Base-by-base conservation (phyloP, 2,329 filamentous ascomycete species). In the Neoscytalidium dimidiatum region DNA sequence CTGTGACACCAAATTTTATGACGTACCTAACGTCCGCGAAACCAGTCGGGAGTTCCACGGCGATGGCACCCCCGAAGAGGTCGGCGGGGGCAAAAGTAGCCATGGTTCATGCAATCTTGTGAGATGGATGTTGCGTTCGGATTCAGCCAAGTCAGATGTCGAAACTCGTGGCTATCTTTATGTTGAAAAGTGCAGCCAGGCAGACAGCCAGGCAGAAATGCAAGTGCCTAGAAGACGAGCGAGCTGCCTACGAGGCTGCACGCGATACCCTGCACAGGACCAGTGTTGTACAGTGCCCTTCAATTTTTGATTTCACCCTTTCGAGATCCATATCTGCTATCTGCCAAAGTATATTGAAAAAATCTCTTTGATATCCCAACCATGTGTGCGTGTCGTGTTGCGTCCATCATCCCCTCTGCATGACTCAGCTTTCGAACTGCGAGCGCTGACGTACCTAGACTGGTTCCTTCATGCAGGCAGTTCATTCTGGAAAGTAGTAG, bases 1-100 rank as follows among this genome's bases (percentile, higher is more conserved):
- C 5, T 46, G 35, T 41, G 28, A 31, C 38, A 46, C 6, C 35
- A 17, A 43, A 26, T 14, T 26, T 46, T 28, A 11, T 13, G 43
- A 71, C 78, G 68, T 80, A 92, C 90, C 89, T 92, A 65, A 92
- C 89, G 72, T 94, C 91, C 70, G 85, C 85, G 76, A 91, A 92
- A 68, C 83, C 84, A 60, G 81, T 76, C 14, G 91, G 91, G 14
- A 93, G 80, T 67, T 92, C 89, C 71, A 84, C 86, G 69, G 84
- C 82, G 68, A 93, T 85, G 67, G 90, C 90, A 74, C 90, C 90
- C 74, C 90, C 91, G 74, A 88, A 94, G 52, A 94, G 86, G 63
- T 85, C 81, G 53, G 84, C 88, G 70, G 74, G 82, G 67, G 80
- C 81, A 78, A 85, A 92, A 29, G 29, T 7, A 43, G 43, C 41